Evolutionary conservation across 805 yeast genomes (phyloP).

Genomic region (Kodamaea restingae): DNA sequence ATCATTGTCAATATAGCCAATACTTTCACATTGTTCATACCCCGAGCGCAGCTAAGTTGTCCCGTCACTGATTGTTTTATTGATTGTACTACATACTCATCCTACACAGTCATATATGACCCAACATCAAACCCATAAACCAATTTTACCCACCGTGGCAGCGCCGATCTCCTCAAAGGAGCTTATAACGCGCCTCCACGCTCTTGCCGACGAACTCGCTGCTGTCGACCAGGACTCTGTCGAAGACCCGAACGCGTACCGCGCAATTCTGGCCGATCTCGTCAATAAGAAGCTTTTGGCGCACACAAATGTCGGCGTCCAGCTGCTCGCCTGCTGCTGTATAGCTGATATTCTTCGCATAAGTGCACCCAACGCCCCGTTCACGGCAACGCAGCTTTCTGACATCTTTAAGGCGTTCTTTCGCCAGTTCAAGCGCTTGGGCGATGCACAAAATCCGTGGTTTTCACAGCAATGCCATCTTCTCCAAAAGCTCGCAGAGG

Average conservation of each 20-base stretch:
- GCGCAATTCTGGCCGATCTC: slow-evolving; percentile 45
- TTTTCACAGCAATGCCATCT: slow-evolving; percentile 61
- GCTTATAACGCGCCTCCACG: slow-evolving; percentile 51
- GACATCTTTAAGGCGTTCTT: slow-evolving; percentile 66
- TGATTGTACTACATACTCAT: no score
- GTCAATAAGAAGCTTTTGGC: slow-evolving; percentile 54
- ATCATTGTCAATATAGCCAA: no score
- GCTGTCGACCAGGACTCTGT: slow-evolving; percentile 57
- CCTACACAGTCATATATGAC: slow-evolving; percentile 7
- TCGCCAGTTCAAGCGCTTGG: slow-evolving; percentile 53
- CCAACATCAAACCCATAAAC: no score
- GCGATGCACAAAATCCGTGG: slow-evolving; percentile 54
- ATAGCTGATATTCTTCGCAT: slow-evolving; percentile 70
- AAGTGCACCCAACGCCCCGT: slow-evolving; percentile 90
- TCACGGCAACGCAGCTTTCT: slow-evolving; percentile 55
- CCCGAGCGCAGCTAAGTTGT: no score
- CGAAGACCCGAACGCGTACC: slow-evolving; percentile 39
- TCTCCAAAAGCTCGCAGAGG: slow-evolving; percentile 67
- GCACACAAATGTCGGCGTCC: slow-evolving; percentile 65
- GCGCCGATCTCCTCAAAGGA: slow-evolving; percentile 61
- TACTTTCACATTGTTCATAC: no score
- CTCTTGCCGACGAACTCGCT: slow-evolving; percentile 60
- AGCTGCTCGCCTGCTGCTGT: slow-evolving; percentile 67
- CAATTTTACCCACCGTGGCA: slow-evolving; percentile 54
- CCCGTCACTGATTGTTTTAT: no score